These are phyloP conservation scores for Rhynchospora breviuscula DNA, from an alignment of 176 grass and related monocot genomes.

Conservation along the genomic window DNA sequence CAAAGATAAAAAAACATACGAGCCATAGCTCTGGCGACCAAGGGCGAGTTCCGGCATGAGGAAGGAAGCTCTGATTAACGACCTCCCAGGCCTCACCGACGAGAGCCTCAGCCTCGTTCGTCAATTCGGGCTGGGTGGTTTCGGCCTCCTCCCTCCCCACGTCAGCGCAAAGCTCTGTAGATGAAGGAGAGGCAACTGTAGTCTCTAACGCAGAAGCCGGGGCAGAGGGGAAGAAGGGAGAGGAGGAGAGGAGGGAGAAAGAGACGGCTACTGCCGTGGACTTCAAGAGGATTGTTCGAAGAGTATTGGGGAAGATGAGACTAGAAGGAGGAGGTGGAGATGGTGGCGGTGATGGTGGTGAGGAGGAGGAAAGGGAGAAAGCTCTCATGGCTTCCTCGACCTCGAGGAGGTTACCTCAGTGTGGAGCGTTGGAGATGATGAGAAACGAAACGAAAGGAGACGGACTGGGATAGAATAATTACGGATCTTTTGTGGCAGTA, in stretches of 20 bases:
- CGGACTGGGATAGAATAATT: background rate
- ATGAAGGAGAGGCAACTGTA: background rate
- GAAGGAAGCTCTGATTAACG: constrained; percentile 73
- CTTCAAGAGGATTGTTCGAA: constrained; percentile 42
- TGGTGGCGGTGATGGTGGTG: constrained; percentile 4
- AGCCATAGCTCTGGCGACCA: constrained; percentile 86
- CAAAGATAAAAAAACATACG: constrained; percentile 23
- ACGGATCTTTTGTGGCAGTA: background rate
- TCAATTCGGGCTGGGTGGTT: constrained; percentile 37
- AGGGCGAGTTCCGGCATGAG: constrained; percentile 43
- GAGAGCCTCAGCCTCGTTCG: constrained; percentile 67
- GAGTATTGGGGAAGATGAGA: constrained; percentile 25
- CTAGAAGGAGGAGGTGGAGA: background rate
- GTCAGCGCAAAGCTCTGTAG: constrained; percentile 23
- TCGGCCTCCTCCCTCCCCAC: constrained; percentile 18
- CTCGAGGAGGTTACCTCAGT: background rate
- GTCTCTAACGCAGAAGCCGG: background rate
- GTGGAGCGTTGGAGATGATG: background rate
- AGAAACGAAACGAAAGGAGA: background rate
- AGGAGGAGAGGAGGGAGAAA: constrained; percentile 37
- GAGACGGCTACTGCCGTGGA: constrained; percentile 54
- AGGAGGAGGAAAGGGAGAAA: constrained; percentile 25
- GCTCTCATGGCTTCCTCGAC: constrained; percentile 7
- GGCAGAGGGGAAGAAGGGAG: constrained; percentile 2
- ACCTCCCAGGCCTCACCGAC: constrained; percentile 97